Percentiles rank a stretch among this genome's conserved stretches.
Evolutionary conservation across 208 protist species (phyloP).

Genomic region (Trypanosoma scelopori): DNA sequence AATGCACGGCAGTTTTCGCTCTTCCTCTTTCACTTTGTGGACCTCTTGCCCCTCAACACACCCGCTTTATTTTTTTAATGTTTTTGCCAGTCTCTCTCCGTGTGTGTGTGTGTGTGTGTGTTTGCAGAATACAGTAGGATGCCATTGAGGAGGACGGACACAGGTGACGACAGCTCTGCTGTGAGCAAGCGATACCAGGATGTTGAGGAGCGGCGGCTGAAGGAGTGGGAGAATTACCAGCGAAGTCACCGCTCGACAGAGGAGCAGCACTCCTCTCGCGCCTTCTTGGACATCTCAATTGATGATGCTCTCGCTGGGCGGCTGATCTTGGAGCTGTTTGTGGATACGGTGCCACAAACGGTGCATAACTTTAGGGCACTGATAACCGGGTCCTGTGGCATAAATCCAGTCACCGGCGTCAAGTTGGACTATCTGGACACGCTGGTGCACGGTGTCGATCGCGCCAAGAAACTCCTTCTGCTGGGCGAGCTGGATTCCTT

Average conservation of each 20-base stretch:
- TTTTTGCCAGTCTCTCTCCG: too few relatives aligned
- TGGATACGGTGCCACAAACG: constrained; percentile 79
- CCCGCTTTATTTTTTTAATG: too few relatives aligned
- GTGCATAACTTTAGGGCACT: constrained; percentile 89
- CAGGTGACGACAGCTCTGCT: constrained; percentile 20
- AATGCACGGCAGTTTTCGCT: neutral
- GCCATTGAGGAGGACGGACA: constrained; percentile 6
- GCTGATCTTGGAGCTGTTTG: constrained; percentile 91
- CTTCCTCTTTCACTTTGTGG: constrained; percentile 7
- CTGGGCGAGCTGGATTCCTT: constrained; percentile 52
- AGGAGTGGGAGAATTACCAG: constrained; percentile 91
- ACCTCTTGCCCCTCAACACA: neutral
- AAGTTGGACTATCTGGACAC: constrained; percentile 83
- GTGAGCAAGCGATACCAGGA: constrained; percentile 52
- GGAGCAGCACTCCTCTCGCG: constrained; percentile 60
- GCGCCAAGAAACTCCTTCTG: constrained; percentile 42
- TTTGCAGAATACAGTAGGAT: constrained; percentile 7
- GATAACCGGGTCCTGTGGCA: constrained; percentile 66
- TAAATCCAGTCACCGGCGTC: constrained; percentile 47
- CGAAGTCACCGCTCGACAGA: constrained; percentile 72
- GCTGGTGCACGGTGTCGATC: constrained; percentile 56
- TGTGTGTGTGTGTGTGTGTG: neutral
- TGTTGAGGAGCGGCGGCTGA: constrained; percentile 79
- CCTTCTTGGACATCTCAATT: constrained; percentile 86
- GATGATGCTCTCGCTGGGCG: constrained; percentile 65